Base-by-base conservation (phyloP, 768 basidiomycete genomes). In the Agrocybe pediades region DNA sequence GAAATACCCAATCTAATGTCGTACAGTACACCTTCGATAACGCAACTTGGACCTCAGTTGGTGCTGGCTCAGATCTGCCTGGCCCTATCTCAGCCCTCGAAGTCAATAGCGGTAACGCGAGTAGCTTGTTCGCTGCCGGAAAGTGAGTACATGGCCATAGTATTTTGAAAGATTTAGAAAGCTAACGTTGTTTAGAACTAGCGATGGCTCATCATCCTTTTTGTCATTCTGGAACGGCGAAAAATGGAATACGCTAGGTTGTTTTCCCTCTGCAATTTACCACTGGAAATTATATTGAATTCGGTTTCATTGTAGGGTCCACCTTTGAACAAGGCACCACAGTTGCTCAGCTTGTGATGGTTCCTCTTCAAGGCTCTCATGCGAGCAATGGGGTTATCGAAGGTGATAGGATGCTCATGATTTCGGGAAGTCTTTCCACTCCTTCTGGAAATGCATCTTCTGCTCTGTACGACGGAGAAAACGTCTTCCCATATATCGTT, bases 61-160 rank as follows among this genome's bases (percentile, higher is more conserved):
- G 90, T 9, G 65, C 73, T 41, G 69, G 80, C 11, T 66, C 69
- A 11, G 76, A 82, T 43, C 75, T 98, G 20, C 92, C 95, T 41
- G 96, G 96, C 2, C 94, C 95, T 2, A 89, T 94, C 1, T 90
- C 93, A 2, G 95, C 96, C 9, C 67, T 98, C 47, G 88, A 88
- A 49, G 88, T 94, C 39, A 92, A 98, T 68, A 76, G 86, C 57
- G 80, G 82, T 19, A 93, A 97, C 65, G 67, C 72, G 1, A 90
- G 84, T 61, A 96, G 90, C 62, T 81, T 98, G 51, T 99, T 95
- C 63, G 92, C 88, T 43, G 92, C 95, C 27, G 96, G 96, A 61
- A 83, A 81, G 87, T 93, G 56, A 66, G 86, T 45, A n/a, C 36
- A 41, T 27, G 55, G 36, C 13, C 15, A 21, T 17, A 49, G 2